phyloP scores from a whole-genome alignment of 768 basidiomycete species.

The Amanita molliuscula region DNA sequence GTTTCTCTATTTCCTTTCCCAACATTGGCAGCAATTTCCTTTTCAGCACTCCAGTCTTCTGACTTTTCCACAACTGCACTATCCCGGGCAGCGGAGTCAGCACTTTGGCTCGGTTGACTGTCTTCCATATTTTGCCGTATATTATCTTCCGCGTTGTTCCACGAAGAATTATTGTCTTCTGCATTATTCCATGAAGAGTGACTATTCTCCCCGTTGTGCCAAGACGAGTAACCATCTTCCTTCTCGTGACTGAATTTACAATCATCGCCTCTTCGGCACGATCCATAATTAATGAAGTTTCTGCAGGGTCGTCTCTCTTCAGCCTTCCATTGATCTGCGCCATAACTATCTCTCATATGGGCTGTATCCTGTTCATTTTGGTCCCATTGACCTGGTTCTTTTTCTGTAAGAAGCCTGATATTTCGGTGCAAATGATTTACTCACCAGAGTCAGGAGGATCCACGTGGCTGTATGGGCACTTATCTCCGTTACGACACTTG shows the following conservation, averaged over 20 bases:
- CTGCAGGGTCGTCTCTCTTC: conserved; percentile 11
- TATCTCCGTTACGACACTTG: conserved; percentile 27
- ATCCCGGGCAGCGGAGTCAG: background rate
- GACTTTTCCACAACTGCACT: background rate
- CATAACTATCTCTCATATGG: background rate
- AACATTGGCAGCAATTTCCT: background rate
- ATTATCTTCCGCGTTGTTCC: background rate
- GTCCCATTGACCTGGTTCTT: background rate
- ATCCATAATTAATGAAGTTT: conserved; percentile 13
- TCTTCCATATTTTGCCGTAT: too few relatives aligned
- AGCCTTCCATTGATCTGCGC: background rate
- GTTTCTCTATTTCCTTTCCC: background rate
- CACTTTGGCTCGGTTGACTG: too few relatives aligned
- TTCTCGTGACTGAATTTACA: conserved; percentile 17
- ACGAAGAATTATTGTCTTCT: background rate
- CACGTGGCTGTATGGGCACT: conserved; percentile 25
- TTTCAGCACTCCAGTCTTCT: background rate
- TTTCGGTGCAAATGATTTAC: background rate
- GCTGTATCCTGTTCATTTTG: background rate
- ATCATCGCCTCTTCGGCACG: conserved; percentile 12
- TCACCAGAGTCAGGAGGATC: conserved; percentile 10
- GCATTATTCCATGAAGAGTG: background rate
- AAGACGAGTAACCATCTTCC: background rate
- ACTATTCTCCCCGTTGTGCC: background rate
- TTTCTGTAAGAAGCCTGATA: background rate